These are phyloP conservation scores for Trichoderma harzianum DNA, from an alignment of 2,329 filamentous ascomycete species.

Conservation along the genomic window DNA sequence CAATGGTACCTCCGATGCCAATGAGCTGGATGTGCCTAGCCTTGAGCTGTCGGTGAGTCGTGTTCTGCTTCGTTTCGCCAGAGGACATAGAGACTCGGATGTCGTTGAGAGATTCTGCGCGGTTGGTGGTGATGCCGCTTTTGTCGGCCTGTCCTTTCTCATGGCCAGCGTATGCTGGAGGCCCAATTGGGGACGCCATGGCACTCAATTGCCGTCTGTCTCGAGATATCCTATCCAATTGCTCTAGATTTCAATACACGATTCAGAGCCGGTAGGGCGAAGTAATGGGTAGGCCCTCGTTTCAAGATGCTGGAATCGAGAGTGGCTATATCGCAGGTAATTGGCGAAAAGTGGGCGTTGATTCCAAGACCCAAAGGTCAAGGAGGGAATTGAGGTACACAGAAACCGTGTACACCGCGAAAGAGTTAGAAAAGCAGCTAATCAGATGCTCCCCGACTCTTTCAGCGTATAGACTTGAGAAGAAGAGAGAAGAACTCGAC, in stretches of 20 bases:
- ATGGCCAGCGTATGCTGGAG: conserved; percentile 26
- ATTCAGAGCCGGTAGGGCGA: not conserved
- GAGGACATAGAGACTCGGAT: conserved; percentile 22
- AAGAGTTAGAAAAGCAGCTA: not conserved
- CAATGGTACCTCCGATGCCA: conserved; percentile 63
- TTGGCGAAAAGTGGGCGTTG: not conserved
- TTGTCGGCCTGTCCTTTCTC: conserved; percentile 19
- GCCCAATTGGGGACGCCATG: not conserved
- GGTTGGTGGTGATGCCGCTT: not conserved
- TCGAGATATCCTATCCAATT: not conserved
- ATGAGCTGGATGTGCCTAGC: conserved; percentile 57
- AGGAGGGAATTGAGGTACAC: not conserved
- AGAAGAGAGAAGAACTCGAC: conserved; percentile 27
- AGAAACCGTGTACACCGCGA: not conserved
- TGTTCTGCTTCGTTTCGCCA: conserved; percentile 29
- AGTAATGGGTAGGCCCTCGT: not conserved
- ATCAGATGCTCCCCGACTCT: not conserved
- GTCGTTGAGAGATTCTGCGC: conserved; percentile 1
- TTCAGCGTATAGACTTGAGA: conserved; percentile 27
- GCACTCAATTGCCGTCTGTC: not conserved
- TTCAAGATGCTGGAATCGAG: not conserved
- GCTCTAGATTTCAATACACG: not conserved
- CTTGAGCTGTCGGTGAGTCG: conserved; percentile 53
- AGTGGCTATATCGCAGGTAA: not conserved
- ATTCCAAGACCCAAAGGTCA: not conserved